Percentiles rank a stretch among this genome's conserved stretches.
Conservation (phyloP, 306 rosid species). For the Phaseolus lunatus region DNA sequence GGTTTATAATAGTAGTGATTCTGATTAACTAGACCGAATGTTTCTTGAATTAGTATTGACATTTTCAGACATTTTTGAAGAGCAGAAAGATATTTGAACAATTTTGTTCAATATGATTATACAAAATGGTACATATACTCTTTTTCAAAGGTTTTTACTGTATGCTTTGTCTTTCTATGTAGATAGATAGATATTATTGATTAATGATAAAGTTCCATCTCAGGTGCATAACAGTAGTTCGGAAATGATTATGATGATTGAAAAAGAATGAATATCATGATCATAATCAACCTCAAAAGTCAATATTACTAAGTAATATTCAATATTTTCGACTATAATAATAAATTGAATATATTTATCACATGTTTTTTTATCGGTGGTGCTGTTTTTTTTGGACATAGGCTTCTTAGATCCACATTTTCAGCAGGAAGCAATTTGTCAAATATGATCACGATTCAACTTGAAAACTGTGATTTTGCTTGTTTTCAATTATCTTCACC, state of each 20-base stretch:
- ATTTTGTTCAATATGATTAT: not conserved
- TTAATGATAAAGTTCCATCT: not conserved
- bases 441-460: not conserved
- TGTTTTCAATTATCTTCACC: too few relatives aligned
- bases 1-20: not conserved
- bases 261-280: conserved; percentile 10
- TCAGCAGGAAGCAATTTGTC: conserved; percentile 29
- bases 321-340: not conserved
- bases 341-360: not conserved
- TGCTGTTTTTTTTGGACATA: not conserved
- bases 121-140: not conserved
- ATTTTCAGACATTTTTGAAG: not conserved
- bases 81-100: not conserved
- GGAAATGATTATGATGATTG: not conserved
- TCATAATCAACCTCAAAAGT: conserved; percentile 35
- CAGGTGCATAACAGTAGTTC: conserved; percentile 5
- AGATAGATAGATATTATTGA: conserved; percentile 9
- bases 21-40: not conserved
- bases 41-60: not conserved
- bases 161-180: not conserved
- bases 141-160: not conserved
- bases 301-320: conserved; percentile 29
- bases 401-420: conserved; percentile 26
- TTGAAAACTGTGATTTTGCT: not conserved
- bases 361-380: too few relatives aligned